Percentiles rank a stretch among this genome's conserved stretches.
phyloP scores from a whole-genome alignment of 2,329 filamentous ascomycete genomes.

The Trichocomaceae sp. region DNA sequence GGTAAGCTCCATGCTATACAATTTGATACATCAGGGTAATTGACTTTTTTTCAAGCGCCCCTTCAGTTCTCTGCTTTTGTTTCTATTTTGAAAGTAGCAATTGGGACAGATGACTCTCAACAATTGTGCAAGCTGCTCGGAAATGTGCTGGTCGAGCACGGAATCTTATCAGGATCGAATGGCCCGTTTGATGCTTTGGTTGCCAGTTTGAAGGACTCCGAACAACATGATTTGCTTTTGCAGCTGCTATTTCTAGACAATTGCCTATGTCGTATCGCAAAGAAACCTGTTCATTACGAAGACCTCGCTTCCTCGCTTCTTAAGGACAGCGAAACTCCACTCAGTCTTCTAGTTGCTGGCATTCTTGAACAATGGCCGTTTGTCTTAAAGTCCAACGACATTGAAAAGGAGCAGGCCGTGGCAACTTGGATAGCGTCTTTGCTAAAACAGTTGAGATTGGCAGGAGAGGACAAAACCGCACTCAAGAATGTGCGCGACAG shows the following conservation, averaged over 20 bases:
- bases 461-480: conserved; percentile 45
- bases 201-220: conserved; percentile 32
- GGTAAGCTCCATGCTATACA: conserved; percentile 30
- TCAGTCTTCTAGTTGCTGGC: conserved; percentile 62
- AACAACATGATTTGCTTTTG: conserved; percentile 24
- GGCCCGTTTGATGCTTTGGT: conserved; percentile 33
- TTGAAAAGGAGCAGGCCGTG: conserved; percentile 42
- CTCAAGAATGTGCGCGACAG: conserved; percentile 42
- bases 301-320: conserved; percentile 40
- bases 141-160: conserved; percentile 32
- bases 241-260: conserved; percentile 74
- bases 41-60: conserved; percentile 18
- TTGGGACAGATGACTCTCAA: conserved; percentile 23
- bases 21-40: conserved; percentile 14
- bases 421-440: conserved; percentile 54
- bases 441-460: conserved; percentile 49
- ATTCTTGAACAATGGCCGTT: conserved; percentile 75
- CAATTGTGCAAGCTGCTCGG: conserved; percentile 30
- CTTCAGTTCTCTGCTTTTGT: conserved; percentile 39
- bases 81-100: conserved; percentile 35
- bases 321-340: conserved; percentile 28
- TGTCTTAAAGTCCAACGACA: conserved; percentile 47
- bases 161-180: conserved; percentile 27
- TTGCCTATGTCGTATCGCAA: conserved; percentile 67
- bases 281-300: conserved; percentile 74